Evolutionary conservation across 2,329 filamentous ascomycete species (phyloP).

Genomic region (Ophiostoma sp.): DNA sequence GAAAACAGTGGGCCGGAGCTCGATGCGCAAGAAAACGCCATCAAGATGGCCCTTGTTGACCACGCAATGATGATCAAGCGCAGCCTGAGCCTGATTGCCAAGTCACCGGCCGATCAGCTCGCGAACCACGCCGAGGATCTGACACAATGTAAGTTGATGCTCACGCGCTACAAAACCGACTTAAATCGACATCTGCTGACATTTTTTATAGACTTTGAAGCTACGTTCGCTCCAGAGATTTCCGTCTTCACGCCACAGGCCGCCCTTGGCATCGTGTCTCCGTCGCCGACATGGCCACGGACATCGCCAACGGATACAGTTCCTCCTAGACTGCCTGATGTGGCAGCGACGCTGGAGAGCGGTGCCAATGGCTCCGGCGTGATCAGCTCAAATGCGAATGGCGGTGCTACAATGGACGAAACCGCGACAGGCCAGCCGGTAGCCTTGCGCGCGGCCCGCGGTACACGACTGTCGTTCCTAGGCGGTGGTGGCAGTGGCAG

Average conservation of each 20-base stretch:
- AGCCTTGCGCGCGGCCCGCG: slow-evolving; percentile 45
- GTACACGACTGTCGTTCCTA: slow-evolving; percentile 53
- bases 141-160: slow-evolving; percentile 52
- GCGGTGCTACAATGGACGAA: slow-evolving; percentile 37
- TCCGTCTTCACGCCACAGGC: slow-evolving; percentile 51
- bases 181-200: background rate
- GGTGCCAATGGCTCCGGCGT: slow-evolving; percentile 21
- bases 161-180: background rate
- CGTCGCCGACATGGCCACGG: slow-evolving; percentile 45
- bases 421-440: slow-evolving; percentile 47
- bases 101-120: slow-evolving; percentile 56
- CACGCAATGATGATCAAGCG: slow-evolving; percentile 84
- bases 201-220: slow-evolving; percentile 50
- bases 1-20: slow-evolving; percentile 45
- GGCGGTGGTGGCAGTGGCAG: slow-evolving; percentile 42
- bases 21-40: slow-evolving; percentile 63
- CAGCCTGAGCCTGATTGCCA: slow-evolving; percentile 64
- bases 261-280: slow-evolving; percentile 35
- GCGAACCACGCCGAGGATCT: slow-evolving; percentile 54
- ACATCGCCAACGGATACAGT: slow-evolving; percentile 40
- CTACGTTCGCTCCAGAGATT: slow-evolving; percentile 60
- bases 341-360: slow-evolving; percentile 35
- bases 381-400: slow-evolving; percentile 20
- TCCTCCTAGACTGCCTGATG: slow-evolving; percentile 30
- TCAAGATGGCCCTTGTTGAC: slow-evolving; percentile 80